phyloP scores from a whole-genome alignment of 352 stramenopile genomes.

The Pythium pyrilobum region DNA sequence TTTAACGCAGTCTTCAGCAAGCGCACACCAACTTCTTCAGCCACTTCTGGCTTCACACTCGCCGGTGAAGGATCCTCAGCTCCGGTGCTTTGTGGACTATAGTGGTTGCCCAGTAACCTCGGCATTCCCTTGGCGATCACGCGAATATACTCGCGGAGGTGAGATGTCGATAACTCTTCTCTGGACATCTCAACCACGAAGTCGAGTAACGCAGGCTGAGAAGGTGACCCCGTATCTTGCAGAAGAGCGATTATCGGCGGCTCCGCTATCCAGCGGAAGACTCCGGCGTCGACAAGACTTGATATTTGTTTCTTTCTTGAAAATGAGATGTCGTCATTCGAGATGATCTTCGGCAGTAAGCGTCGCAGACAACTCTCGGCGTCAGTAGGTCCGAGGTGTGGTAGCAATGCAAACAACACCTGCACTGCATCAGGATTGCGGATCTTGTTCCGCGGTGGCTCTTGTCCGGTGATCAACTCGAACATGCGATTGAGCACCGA shows the following conservation, averaged over 20 bases:
- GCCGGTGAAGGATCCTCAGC: too few species aligned
- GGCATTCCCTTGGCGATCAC: constrained; percentile 56
- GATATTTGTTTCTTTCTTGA: constrained; percentile 47
- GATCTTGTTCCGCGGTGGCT: constrained; percentile 40
- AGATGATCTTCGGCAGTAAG: constrained; percentile 41
- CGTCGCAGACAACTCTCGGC: constrained; percentile 29
- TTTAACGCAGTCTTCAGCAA: constrained; percentile 41
- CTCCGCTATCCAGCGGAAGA: constrained; percentile 52
- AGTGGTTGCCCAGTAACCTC: constrained; percentile 25
- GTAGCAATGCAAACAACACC: constrained; percentile 45
- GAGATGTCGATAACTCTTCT: constrained; percentile 43
- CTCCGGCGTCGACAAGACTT: constrained; percentile 41
- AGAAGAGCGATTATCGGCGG: constrained; percentile 31
- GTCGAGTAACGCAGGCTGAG: constrained; percentile 28
- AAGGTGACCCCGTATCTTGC: constrained; percentile 21
- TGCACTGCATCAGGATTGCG: constrained; percentile 50
- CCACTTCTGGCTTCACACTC: not conserved
- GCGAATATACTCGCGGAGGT: constrained; percentile 46
- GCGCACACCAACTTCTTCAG: constrained; percentile 35
- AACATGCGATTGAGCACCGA: constrained; percentile 47
- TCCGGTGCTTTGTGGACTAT: constrained; percentile 1
- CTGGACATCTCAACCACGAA: constrained; percentile 40
- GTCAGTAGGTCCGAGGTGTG: constrained; percentile 23
- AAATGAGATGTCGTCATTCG: constrained; percentile 31
- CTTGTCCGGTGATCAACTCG: constrained; percentile 43